Base-by-base conservation (phyloP, 768 basidiomycete genomes). In the Kwoniella heveanensis region DNA sequence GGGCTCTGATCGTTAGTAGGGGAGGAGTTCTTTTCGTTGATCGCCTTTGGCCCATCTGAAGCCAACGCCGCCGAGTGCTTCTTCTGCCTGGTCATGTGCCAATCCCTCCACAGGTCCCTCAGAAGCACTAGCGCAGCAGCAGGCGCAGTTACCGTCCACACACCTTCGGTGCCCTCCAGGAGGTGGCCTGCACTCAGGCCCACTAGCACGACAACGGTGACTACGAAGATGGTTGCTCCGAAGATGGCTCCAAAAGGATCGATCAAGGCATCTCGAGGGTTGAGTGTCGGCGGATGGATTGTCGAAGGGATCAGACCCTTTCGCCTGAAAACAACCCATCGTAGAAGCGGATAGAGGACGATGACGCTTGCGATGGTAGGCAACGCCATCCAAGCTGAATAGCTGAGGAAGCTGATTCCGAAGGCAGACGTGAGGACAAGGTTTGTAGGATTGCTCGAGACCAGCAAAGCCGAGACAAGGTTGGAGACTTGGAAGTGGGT, bases 371-470 rank as follows among this genome's bases (percentile, higher is more conserved):
- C 87, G 27, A 94, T 74, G 71, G 92, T 90, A 0, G 92, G 91
- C 13, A 94, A 81, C 53, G 90, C 88, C 17, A 89, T 86, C 80
- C 92, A 92, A 0, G 88, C 89, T 0, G 89, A 90, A 80, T 89
- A 93, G 0, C 86, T 85, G 9, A 81, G 85, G 66, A 90, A 90
- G 53, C 89, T 88, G 50, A 95, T 83, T 3, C 82, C 75, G 76
- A 96, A 92, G 0, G 91, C 91, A 57, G 91, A 91, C 54, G 91
- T 90, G 24, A 96, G 86, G 51, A 98, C 89, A 22, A 96, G 88
- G 72, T 97, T 98, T 0, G 95, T 98, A 1, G 91, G 92, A 74
- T 97, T 98, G 0, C 89, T 90, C 1, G 92, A 88, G 53, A 96
- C 91, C 7, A 86, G 81, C 0, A 85, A 82, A 19, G 83, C 83